Evolutionary conservation across 2,329 filamentous ascomycete species (phyloP).

Genomic region (Hypoxylon sp.): DNA sequence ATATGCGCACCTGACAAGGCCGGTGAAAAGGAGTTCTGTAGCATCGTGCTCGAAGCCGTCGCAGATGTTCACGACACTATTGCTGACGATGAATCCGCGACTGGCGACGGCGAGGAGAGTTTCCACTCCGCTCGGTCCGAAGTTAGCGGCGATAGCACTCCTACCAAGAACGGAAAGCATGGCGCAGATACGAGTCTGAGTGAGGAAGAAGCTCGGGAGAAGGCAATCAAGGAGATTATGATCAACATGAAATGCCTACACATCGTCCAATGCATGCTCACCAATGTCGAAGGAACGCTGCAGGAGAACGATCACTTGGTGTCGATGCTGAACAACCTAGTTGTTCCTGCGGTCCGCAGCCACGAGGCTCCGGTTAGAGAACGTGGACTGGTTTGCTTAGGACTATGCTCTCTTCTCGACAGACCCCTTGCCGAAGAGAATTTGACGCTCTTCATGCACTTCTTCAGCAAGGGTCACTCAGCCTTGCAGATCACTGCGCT

Average conservation of each 20-base stretch:
- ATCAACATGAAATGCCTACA: slow-evolving; percentile 98
- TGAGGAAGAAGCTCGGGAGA: slow-evolving; percentile 73
- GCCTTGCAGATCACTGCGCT: slow-evolving; percentile 88
- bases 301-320: slow-evolving; percentile 92
- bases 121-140: slow-evolving; percentile 95
- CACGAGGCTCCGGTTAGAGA: slow-evolving; percentile 94
- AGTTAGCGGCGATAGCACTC: slow-evolving; percentile 72
- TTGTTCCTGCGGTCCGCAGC: slow-evolving; percentile 92
- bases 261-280: slow-evolving; percentile 96
- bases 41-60: slow-evolving; percentile 88
- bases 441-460: slow-evolving; percentile 90
- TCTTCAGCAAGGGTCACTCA: slow-evolving; percentile 92
- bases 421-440: slow-evolving; percentile 93
- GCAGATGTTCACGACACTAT: slow-evolving; percentile 97
- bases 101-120: slow-evolving; percentile 73
- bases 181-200: slow-evolving; percentile 55
- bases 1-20: slow-evolving; percentile 80
- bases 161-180: slow-evolving; percentile 57
- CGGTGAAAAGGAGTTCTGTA: slow-evolving; percentile 84
- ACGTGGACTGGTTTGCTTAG: slow-evolving; percentile 86
- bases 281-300: slow-evolving; percentile 87
- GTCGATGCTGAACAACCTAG: slow-evolving; percentile 96
- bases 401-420: slow-evolving; percentile 89
- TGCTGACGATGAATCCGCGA: slow-evolving; percentile 71
- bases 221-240: slow-evolving; percentile 88